Evolutionary conservation across 179 eudicot genomes (phyloP).

Genomic region (Carnegiea gigantea): DNA sequence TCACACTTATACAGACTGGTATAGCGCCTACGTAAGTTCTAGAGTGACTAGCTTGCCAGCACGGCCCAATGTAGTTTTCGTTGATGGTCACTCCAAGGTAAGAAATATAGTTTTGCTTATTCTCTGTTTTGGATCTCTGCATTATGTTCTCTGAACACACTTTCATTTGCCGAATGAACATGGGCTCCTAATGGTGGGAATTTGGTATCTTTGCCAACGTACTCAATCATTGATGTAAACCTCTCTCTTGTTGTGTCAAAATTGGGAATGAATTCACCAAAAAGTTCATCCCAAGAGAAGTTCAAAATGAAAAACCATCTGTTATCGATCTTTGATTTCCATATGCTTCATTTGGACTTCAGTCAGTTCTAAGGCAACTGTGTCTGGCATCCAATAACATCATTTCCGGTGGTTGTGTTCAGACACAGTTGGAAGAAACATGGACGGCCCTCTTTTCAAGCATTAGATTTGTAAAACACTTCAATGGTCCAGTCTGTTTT

Average conservation of each 20-base stretch:
- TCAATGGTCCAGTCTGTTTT: constrained; percentile 78
- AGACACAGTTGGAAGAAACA: constrained; percentile 91
- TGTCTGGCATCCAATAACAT: neutral
- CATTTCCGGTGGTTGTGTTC: constrained; percentile 23
- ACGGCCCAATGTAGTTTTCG: constrained; percentile 82
- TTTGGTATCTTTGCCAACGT: neutral
- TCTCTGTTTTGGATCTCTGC: constrained; percentile 9
- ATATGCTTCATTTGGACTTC: neutral
- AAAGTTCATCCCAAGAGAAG: neutral
- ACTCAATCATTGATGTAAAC: neutral
- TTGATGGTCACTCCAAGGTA: constrained; percentile 91
- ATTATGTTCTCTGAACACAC: neutral
- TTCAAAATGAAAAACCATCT: neutral
- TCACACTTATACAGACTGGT: constrained; percentile 96
- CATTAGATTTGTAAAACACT: constrained; percentile 75
- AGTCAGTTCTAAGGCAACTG: too few species aligned
- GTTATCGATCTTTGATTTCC: neutral
- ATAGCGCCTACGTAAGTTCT: constrained; percentile 81
- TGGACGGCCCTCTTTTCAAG: constrained; percentile 85
- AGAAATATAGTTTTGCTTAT: constrained; percentile 6
- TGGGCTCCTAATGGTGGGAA: neutral
- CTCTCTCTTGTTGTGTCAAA: neutral
- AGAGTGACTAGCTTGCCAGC: constrained; percentile 81
- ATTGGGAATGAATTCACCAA: neutral
- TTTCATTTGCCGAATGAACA: neutral